A percentile compares a stretch with the other conserved stretches of the same genome.
Conservation (phyloP, 2,329 filamentous ascomycete species). For the Penicillium sp. region DNA sequence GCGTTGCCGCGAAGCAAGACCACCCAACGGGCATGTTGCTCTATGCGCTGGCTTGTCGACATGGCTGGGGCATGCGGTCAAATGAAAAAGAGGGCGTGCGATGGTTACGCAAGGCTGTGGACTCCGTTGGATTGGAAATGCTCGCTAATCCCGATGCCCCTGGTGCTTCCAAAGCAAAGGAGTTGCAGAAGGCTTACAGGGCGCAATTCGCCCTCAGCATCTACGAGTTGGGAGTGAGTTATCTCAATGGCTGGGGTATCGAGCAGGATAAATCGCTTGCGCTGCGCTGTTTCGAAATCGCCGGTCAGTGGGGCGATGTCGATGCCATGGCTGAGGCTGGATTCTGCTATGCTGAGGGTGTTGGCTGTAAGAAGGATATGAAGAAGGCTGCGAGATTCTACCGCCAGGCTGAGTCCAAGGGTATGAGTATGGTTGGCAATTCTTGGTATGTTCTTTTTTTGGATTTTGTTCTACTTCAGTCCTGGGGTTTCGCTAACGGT, state of each 20-base stretch:
- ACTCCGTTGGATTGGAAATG: constrained; percentile 78
- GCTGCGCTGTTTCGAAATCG: constrained; percentile 92
- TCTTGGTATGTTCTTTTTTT: constrained; percentile 72
- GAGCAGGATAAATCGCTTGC: constrained; percentile 87
- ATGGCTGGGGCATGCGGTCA: constrained; percentile 96
- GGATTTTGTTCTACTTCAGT: constrained; percentile 37
- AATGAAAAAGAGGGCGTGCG: constrained; percentile 87
- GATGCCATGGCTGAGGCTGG: constrained; percentile 93
- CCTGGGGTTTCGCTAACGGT: constrained; percentile 11
- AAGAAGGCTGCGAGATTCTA: constrained; percentile 94
- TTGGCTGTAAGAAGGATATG: constrained; percentile 93
- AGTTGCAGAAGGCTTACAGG: constrained; percentile 73
- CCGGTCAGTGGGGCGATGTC: constrained; percentile 90
- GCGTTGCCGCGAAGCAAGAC: constrained; percentile 81
- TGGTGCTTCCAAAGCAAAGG: constrained; percentile 59
- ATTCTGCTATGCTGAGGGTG: constrained; percentile 91
- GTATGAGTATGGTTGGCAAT: constrained; percentile 96
- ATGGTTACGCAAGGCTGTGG: constrained; percentile 90
- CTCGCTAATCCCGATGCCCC: constrained; percentile 67
- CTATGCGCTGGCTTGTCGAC: constrained; percentile 90
- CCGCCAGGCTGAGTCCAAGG: constrained; percentile 84
- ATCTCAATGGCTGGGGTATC: constrained; percentile 98
- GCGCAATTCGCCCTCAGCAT: constrained; percentile 94
- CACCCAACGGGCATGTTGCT: constrained; percentile 93
- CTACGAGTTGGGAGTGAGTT: constrained; percentile 93